phyloP scores from a whole-genome alignment of 2,329 filamentous ascomycete genomes.

The Aspergillus texensis region DNA sequence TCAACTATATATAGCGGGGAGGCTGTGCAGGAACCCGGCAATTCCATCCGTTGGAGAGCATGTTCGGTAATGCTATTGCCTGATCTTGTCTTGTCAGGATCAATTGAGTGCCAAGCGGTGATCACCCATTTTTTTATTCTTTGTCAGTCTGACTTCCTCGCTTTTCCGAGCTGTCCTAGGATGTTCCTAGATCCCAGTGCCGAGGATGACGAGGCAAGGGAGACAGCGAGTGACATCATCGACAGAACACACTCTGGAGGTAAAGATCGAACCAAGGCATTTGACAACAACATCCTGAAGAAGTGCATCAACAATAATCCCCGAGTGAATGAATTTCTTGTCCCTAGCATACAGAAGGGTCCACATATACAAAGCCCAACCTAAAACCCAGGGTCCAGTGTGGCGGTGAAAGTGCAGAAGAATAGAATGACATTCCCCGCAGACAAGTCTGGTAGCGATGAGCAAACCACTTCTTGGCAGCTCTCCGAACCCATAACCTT shows the following conservation, averaged over 20 bases:
- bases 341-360: conserved; percentile 1
- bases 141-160: too few species aligned
- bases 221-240: not conserved
- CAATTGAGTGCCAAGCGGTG: not conserved
- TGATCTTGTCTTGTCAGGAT: not conserved
- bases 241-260: not conserved
- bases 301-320: not conserved
- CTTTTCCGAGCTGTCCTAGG: not conserved
- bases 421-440: conserved; percentile 7
- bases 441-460: conserved; percentile 11
- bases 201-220: not conserved
- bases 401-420: conserved; percentile 8
- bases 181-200: not conserved
- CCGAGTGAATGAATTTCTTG: not conserved
- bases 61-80: not conserved
- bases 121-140: not conserved
- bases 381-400: conserved; percentile 6
- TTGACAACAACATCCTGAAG: not conserved
- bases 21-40: conserved; percentile 17
- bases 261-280: not conserved
- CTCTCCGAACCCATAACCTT: not conserved
- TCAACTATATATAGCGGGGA: conserved; percentile 18
- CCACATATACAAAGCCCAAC: not conserved
- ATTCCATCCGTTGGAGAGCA: not conserved
- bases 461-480: conserved; percentile 1